These are phyloP conservation scores for Paraphaeosphaeria sporulosa DNA, from an alignment of 2,329 filamentous ascomycete species.

Conservation along the genomic window DNA sequence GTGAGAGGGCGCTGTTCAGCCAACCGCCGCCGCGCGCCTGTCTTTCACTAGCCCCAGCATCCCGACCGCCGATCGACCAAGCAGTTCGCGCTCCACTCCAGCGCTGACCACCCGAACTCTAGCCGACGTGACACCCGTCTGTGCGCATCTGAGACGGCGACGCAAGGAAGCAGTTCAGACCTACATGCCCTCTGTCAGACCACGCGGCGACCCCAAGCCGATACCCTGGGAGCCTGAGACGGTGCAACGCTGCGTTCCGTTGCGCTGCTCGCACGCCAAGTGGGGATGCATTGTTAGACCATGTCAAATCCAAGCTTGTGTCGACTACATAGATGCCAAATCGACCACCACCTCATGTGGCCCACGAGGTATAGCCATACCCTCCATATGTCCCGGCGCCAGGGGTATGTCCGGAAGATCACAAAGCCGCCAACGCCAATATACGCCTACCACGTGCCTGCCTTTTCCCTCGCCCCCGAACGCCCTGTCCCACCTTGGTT, in stretches of 20 bases:
- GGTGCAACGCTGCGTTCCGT: not conserved
- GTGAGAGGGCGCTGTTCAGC: constrained; percentile 20
- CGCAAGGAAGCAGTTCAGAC: not conserved
- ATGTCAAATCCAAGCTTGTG: not conserved
- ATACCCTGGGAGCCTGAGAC: not conserved
- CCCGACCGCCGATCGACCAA: constrained; percentile 1
- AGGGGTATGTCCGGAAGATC: not conserved
- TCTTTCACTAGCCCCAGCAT: not conserved
- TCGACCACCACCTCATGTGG: not conserved
- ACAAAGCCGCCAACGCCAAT: constrained; percentile 63
- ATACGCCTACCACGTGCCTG: not conserved
- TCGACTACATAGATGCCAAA: not conserved
- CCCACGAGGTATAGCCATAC: not conserved
- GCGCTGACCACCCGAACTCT: not conserved
- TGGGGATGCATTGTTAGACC: not conserved
- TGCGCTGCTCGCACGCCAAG: not conserved
- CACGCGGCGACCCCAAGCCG: not conserved
- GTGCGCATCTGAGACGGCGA: not conserved
- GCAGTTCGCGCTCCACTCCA: constrained; percentile 1
- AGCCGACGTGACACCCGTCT: constrained; percentile 6
- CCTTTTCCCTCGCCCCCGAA: not conserved
- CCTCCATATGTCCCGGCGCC: not conserved
- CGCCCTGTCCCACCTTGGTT: not conserved
- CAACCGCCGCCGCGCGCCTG: not conserved
- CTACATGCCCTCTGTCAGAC: not conserved